Evolutionary conservation across 2,329 filamentous ascomycete species (phyloP).

Genomic region (Podosphaera aphanis): DNA sequence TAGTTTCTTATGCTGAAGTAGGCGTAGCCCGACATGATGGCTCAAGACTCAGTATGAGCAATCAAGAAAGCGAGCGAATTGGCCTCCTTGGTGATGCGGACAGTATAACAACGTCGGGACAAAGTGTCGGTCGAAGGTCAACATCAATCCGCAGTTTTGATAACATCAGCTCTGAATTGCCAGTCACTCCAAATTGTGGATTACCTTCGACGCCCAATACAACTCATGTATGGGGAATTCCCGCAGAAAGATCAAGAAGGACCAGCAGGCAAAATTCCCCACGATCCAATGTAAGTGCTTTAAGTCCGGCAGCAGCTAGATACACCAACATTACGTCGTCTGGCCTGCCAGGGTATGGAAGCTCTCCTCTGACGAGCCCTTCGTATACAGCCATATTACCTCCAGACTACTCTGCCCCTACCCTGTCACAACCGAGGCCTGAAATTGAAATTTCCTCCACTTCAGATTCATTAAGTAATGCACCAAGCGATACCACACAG

Average conservation of each 20-base stretch:
- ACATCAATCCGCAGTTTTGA: constrained; percentile 30
- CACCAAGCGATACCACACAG: not conserved
- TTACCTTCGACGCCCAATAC: constrained; percentile 18
- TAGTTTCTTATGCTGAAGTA: constrained; percentile 53
- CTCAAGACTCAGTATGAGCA: constrained; percentile 49
- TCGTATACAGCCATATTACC: constrained; percentile 9
- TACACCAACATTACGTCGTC: constrained; percentile 13
- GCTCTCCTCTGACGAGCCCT: constrained; percentile 12
- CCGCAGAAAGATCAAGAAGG: constrained; percentile 5
- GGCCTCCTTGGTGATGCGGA: constrained; percentile 51
- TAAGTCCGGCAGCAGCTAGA: constrained; percentile 14
- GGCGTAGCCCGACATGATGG: constrained; percentile 59
- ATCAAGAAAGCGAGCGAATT: constrained; percentile 45
- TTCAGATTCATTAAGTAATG: constrained; percentile 1
- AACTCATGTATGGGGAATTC: constrained; percentile 23
- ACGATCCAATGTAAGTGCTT: constrained; percentile 10
- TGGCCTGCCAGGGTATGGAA: constrained; percentile 15
- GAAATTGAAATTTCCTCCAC: constrained; percentile 2
- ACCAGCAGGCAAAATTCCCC: constrained; percentile 2
- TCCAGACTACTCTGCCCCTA: constrained; percentile 13
- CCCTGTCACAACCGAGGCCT: constrained; percentile 6
- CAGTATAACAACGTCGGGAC: constrained; percentile 17
- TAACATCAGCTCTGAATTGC: constrained; percentile 21
- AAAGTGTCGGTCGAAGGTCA: constrained; percentile 23
- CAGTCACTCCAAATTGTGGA: constrained; percentile 16